Percentiles rank a stretch among this genome's conserved stretches.
These are phyloP conservation scores for Psidium friedrichsthalianum DNA, from an alignment of 345 rosid genomes.

Conservation along the genomic window DNA sequence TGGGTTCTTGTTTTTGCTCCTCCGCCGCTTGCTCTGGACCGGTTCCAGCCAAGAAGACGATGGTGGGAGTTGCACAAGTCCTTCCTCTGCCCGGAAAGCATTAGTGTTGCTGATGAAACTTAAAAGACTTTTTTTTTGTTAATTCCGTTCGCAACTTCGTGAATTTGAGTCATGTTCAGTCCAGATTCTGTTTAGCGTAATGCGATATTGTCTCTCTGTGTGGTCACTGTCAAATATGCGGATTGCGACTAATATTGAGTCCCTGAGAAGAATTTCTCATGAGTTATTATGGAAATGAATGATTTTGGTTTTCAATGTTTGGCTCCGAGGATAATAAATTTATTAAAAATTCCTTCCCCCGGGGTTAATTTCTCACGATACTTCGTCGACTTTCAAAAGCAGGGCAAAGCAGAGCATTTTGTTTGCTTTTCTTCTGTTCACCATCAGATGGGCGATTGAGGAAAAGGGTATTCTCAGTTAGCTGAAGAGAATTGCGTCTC, in stretches of 20 bases:
- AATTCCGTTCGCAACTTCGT: neutral
- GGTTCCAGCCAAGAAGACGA: neutral
- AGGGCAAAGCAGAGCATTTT: neutral
- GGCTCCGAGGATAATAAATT: neutral
- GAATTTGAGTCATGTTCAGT: neutral
- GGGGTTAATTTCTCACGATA: neutral
- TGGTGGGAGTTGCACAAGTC: neutral
- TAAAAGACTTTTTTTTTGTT: neutral
- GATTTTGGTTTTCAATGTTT: neutral
- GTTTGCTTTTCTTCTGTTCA: neutral
- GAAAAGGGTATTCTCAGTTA: neutral
- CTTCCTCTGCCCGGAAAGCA: neutral
- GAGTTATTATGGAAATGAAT: neutral
- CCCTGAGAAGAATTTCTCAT: neutral
- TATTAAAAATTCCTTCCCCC: neutral
- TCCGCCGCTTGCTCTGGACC: neutral
- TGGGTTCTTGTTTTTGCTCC: neutral
- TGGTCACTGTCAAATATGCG: neutral
- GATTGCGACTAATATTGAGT: neutral
- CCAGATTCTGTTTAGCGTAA: neutral
- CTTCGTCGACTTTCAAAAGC: neutral
- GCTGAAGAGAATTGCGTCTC: neutral
- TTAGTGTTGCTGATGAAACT: neutral
- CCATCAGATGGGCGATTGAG: neutral
- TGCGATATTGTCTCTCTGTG: neutral